Evolutionary conservation across 1,284 basidiomycete species (phyloP), one percentile per base, ranked within the genome.

Genomic region (Ceratobasidium sp.): DNA sequence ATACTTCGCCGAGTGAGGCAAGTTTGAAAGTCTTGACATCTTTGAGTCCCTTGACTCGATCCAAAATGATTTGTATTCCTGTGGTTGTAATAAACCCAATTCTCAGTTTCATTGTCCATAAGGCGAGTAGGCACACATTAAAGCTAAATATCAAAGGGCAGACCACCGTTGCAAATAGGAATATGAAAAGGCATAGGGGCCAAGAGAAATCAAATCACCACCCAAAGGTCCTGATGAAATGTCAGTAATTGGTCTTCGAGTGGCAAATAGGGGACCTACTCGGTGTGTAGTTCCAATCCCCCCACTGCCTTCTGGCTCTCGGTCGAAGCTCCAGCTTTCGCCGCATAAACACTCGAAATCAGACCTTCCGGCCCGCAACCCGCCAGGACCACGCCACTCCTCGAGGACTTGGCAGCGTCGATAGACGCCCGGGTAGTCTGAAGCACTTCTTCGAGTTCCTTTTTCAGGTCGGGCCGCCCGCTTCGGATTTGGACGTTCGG

Each of bases 301-400:
- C 69, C 69, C 37, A 51, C 56, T 13, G 27, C 56, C 11, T 19
- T 7, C 37, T 62, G 43, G 9, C 3, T 19, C 16, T 72, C 58
- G 19, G 43, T 29, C 22, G 46, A 13, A 2, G 46, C 48, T 2
- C n/a, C 37, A 1, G 56, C 29, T 29, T 72, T 62, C 41, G 58
- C 69, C 27, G 56, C 46, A 48, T 61, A 61, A 13, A 89, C 87
- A 65, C 88, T 86, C 66, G 86, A 86, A 1, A 85, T 85, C 63
- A 93, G 82, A 24, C 83, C 83, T 0, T 80, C 76, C 0, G 92
- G 91, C 0, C 91, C 92, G 79, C 91, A 93, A 27, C 89, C 87
- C 41, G 85, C 89, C 1, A 92, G 86, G 11, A 90, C 81, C 71
- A 91, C 83, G 27, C 91, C 92, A 0, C 84, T 85, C 16, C 87